phyloP scores from a whole-genome alignment of 768 basidiomycete genomes.

The Hypholoma fasciculare region DNA sequence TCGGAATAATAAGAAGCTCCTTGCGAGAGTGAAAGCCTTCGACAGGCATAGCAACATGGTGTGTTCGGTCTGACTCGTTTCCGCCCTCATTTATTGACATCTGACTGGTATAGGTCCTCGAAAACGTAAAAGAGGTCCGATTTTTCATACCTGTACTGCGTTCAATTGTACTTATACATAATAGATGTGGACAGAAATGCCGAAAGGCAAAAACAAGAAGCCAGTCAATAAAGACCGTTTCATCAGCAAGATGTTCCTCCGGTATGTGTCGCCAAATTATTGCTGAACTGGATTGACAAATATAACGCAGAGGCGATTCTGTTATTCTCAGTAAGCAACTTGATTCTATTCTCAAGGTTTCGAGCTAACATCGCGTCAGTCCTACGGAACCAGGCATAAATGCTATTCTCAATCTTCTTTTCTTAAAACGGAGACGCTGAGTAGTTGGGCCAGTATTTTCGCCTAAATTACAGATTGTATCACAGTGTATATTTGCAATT shows the following conservation, averaged over 20 bases:
- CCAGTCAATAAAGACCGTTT: conserved; percentile 99
- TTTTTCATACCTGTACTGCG: neutral
- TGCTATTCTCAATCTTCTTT: neutral
- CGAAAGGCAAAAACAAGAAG: conserved; percentile 98
- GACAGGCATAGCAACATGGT: conserved; percentile 99
- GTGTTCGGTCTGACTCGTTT: conserved; percentile 23
- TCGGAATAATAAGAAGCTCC: conserved; percentile 97
- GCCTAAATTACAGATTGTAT: conserved; percentile 1
- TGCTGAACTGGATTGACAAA: conserved; percentile 2
- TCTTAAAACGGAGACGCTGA: neutral
- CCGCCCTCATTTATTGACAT: conserved; percentile 12
- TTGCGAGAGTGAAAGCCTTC: conserved; percentile 96
- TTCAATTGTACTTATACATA: neutral
- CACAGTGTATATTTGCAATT: conserved; percentile 14
- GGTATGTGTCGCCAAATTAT: conserved; percentile 44
- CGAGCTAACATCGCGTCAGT: conserved; percentile 42
- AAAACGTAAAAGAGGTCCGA: conserved; percentile 95
- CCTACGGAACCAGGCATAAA: conserved; percentile 70
- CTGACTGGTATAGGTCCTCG: conserved; percentile 65
- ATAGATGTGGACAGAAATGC: conserved; percentile 99
- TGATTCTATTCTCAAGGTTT: conserved; percentile 22
- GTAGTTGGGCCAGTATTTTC: neutral
- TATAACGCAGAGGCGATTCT: conserved; percentile 78
- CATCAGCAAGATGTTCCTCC: conserved; percentile 98
- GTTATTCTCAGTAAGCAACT: conserved; percentile 86